These are phyloP conservation scores for Peronospora farinosa DNA, from an alignment of 352 stramenopile species.

Conservation along the genomic window DNA sequence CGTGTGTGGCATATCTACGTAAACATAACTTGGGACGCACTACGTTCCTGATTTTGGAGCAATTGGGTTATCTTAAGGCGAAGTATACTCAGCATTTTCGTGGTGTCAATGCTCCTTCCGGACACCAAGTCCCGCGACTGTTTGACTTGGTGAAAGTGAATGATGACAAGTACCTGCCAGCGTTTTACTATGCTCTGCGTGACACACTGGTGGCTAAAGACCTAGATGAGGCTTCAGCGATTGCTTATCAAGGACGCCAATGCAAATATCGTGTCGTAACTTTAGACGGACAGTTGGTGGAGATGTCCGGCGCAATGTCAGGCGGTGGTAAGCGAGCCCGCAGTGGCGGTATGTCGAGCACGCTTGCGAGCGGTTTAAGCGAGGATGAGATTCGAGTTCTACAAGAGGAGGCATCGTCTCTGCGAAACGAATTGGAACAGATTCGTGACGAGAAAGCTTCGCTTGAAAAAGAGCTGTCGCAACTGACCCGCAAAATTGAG, in stretches of 20 bases:
- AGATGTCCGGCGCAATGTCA: conserved; percentile 98
- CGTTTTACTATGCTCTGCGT: conserved; percentile 94
- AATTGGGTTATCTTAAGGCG: conserved; percentile 83
- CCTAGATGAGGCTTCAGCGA: conserved; percentile 88
- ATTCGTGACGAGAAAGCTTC: conserved; percentile 58
- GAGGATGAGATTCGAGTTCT: conserved; percentile 56
- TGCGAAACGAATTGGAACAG: conserved; percentile 49
- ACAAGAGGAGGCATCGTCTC: conserved; percentile 44
- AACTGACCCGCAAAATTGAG: conserved; percentile 84
- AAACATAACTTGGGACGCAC: conserved; percentile 93
- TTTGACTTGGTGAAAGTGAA: conserved; percentile 87
- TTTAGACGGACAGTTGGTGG: conserved; percentile 94
- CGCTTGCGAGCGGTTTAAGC: conserved; percentile 45
- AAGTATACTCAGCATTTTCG: conserved; percentile 68
- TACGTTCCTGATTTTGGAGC: conserved; percentile 98
- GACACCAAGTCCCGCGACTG: conserved; percentile 53
- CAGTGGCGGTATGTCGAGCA: conserved; percentile 91
- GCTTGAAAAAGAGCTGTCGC: conserved; percentile 81
- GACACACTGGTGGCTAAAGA: conserved; percentile 97
- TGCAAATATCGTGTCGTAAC: conserved; percentile 97
- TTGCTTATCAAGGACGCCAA: conserved; percentile 90
- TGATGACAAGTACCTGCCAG: conserved; percentile 86
- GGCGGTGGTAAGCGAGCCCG: conserved; percentile 92
- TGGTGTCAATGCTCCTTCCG: conserved; percentile 39
- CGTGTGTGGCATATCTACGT: conserved; percentile 93